These are phyloP conservation scores for Brettanomyces anomalus DNA, from an alignment of 805 yeast species.

Conservation along the genomic window DNA sequence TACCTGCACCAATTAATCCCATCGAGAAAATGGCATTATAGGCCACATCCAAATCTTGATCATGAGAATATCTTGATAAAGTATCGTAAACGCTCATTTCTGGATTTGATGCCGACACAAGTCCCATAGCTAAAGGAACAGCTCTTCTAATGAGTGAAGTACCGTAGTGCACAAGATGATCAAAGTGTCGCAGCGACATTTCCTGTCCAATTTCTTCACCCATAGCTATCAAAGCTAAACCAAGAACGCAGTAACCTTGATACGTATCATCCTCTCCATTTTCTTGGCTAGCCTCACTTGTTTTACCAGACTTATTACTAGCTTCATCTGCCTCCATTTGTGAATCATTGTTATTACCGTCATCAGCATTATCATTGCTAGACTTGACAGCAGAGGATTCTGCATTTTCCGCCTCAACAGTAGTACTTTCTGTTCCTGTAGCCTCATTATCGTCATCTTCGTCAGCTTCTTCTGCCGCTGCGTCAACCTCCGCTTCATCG, in stretches of 20 bases:
- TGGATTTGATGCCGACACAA: slow-evolving; percentile 87
- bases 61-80: slow-evolving; percentile 92
- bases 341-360: slow-evolving; percentile 18
- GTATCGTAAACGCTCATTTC: slow-evolving; percentile 97
- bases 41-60: slow-evolving; percentile 88
- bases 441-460: slow-evolving; percentile 24
- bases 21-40: slow-evolving; percentile 90
- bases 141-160: slow-evolving; percentile 84
- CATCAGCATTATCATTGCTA: slow-evolving; percentile 27
- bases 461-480: slow-evolving; percentile 17
- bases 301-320: slow-evolving; percentile 18
- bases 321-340: slow-evolving; percentile 18
- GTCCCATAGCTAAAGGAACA: slow-evolving; percentile 97
- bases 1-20: slow-evolving; percentile 99
- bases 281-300: slow-evolving; percentile 16
- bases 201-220: slow-evolving; percentile 98
- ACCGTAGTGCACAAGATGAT: slow-evolving; percentile 97
- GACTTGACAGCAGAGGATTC: slow-evolving; percentile 36
- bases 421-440: slow-evolving; percentile 23
- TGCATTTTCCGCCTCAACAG: slow-evolving; percentile 44
- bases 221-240: slow-evolving; percentile 89
- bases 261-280: slow-evolving; percentile 44
- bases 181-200: slow-evolving; percentile 94
- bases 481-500: slow-evolving; percentile 23
- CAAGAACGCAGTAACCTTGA: slow-evolving; percentile 88